These are phyloP conservation scores for Daldinia eschscholtzii DNA, from an alignment of 2,329 filamentous ascomycete genomes.

Conservation along the genomic window DNA sequence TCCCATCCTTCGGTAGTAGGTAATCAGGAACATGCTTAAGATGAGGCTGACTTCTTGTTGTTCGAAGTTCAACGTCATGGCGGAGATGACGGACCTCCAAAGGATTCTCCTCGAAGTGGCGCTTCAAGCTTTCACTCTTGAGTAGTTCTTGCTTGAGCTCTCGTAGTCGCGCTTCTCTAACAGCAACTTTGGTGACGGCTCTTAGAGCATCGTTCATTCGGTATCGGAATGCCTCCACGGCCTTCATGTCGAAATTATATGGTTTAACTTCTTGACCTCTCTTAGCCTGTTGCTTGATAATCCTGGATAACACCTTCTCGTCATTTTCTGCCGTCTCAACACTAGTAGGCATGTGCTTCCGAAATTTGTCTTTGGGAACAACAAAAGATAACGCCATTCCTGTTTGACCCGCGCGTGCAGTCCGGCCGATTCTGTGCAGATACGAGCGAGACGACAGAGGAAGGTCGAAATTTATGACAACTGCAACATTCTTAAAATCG, in stretches of 20 bases:
- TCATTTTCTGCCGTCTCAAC: constrained; percentile 83
- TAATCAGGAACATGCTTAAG: constrained; percentile 96
- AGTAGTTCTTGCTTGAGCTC: constrained; percentile 91
- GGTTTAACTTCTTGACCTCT: constrained; percentile 85
- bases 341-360: constrained; percentile 90
- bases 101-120: constrained; percentile 98
- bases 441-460: constrained; percentile 90
- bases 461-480: constrained; percentile 97
- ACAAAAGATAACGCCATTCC: constrained; percentile 98
- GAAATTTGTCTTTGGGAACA: constrained; percentile 82
- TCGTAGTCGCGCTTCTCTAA: constrained; percentile 88
- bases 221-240: constrained; percentile 94
- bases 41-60: constrained; percentile 87
- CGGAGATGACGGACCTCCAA: constrained; percentile 87
- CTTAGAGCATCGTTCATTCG: constrained; percentile 92
- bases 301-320: constrained; percentile 84
- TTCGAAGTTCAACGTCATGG: constrained; percentile 88
- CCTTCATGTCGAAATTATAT: constrained; percentile 94
- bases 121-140: constrained; percentile 92
- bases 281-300: constrained; percentile 82
- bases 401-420: constrained; percentile 88
- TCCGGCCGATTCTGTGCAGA: constrained; percentile 95
- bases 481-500: constrained; percentile 95
- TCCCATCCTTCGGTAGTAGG: constrained; percentile 81
- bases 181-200: constrained; percentile 87